These are phyloP conservation scores for Coemansia sp. DNA, from an alignment of 192 early-diverging fungal genomes.

Conservation along the genomic window DNA sequence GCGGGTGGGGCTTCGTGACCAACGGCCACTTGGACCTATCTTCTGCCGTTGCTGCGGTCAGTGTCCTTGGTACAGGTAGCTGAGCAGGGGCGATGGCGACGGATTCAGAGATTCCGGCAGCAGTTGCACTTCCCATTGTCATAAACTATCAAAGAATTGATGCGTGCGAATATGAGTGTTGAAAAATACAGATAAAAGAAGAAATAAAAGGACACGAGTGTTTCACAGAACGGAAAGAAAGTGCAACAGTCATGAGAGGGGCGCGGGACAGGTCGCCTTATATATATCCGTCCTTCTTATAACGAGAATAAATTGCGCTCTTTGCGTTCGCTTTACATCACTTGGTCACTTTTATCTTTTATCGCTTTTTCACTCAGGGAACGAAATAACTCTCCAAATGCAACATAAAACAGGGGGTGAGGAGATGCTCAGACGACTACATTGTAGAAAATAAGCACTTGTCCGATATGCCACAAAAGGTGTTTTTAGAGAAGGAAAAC, in stretches of 20 bases:
- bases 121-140: neutral
- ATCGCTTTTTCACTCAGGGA: neutral
- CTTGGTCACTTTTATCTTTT: neutral
- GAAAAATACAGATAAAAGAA: neutral
- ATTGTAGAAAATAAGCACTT: neutral
- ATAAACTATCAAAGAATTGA: neutral
- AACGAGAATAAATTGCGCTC: neutral
- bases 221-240: neutral
- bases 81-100: neutral
- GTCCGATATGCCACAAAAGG: neutral
- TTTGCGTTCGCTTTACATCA: neutral
- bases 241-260: neutral
- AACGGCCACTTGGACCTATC: slow-evolving; percentile 24
- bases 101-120: neutral
- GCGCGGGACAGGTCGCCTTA: neutral
- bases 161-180: neutral
- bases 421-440: neutral
- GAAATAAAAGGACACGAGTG: neutral
- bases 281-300: neutral
- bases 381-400: neutral
- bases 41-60: neutral
- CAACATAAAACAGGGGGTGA: neutral
- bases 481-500: neutral
- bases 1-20: slow-evolving; percentile 45
- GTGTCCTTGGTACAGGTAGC: neutral